Evolutionary conservation across 176 grass and related monocot species (phyloP).

Genomic region (maize (Zea mays)): Zm-B73-REFERENCE-NAM-5.0 NC_050105.1:149395001-149395500

Average conservation of each 20-base stretch:
- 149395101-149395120: neutral
- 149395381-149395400: conserved; percentile 39
- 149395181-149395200: neutral
- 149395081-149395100: neutral
- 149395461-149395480: conserved; percentile 48
- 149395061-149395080: neutral
- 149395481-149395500: conserved; percentile 36
- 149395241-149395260: conserved; percentile 63
- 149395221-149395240: conserved; percentile 60
- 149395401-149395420: conserved; percentile 19
- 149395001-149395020: conserved; percentile 53
- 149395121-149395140: neutral
- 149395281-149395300: conserved; percentile 44
- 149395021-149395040: neutral
- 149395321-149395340: conserved; percentile 45
- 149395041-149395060: conserved; percentile 2
- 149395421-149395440: conserved; percentile 39
- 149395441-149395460: conserved; percentile 46
- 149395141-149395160: neutral
- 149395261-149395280: conserved; percentile 62
- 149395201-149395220: conserved; percentile 47
- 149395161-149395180: neutral
- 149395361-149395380: conserved; percentile 40
- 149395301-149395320: conserved; percentile 43
- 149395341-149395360: conserved; percentile 60